Evolutionary conservation across 1,284 basidiomycete species (phyloP), one percentile per base, ranked within the genome.

Genomic region (Malassezia equina): DNA sequence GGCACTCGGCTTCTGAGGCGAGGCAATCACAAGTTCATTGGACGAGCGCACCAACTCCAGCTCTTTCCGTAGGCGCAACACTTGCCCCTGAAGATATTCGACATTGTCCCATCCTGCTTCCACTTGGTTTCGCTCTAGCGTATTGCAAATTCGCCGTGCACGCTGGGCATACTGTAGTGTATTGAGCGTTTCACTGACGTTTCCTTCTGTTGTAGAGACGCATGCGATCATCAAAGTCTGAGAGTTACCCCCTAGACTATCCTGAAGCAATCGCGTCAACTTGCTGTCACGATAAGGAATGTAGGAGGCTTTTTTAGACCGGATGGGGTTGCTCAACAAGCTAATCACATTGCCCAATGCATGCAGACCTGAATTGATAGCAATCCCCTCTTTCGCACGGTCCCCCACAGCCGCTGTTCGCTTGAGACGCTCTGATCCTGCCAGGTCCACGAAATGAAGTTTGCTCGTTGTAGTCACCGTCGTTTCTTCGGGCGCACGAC

Each of bases 171-270:
- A 99, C 76, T 96, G 95, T 69, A 99, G 82, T 7, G 93, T 99
- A 75, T 94, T 95, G 64, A 95, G 80, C 0, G 94, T 96, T 77
- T 99, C 93, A 61, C 81, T 84, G 4, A 87, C 82, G 76, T 99
- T 99, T 82, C 84, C 93, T 76, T 98, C 94, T 0, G 86, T 86
- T 11, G 91, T 87, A 62, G 90, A 93, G 58, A 96, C 86, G 76
- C 94, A 98, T 9, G 93, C 93, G 64, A 98, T 90, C 94, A 98
- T 98, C 61, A 95, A 84, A 2, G 94, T 98, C 70, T 94, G 86
- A 1, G 93, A 86, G 75, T 96, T 98, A 33, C 93, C 93, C 44
- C 93, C 93, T n/a, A 98, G 83, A 12, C 91, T 96, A 76, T 96
- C 91, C 83, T 96, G 91, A 13, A 96, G 79, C 56, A 83, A 77